Evolutionary conservation across 345 rosid species (phyloP).

Genomic region (Nasturtium officinale): DNA sequence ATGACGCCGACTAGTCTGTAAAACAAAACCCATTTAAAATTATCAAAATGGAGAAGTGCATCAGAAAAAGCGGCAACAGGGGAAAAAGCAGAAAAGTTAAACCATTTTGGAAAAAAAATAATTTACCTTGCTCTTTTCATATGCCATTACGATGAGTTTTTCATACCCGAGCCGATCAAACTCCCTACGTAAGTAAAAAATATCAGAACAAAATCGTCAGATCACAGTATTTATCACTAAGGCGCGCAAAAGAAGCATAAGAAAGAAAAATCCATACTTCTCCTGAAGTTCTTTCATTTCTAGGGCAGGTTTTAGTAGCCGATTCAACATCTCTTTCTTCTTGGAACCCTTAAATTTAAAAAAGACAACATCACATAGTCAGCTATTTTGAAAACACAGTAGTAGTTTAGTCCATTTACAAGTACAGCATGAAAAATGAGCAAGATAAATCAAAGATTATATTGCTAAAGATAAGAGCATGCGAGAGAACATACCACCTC

Average conservation of each 20-base stretch:
- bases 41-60: constrained; percentile 21
- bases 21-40: constrained; percentile 22
- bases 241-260: constrained; percentile 28
- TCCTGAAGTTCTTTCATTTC: constrained; percentile 71
- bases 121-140: constrained; percentile 80
- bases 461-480: neutral
- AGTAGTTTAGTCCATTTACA: neutral
- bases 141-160: constrained; percentile 79
- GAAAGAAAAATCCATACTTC: constrained; percentile 51
- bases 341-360: constrained; percentile 57
- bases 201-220: constrained; percentile 19
- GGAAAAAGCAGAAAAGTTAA: constrained; percentile 9
- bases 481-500: constrained; percentile 65
- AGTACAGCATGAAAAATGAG: constrained; percentile 1
- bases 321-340: constrained; percentile 68
- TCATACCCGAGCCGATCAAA: constrained; percentile 70
- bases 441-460: constrained; percentile 5
- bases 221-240: constrained; percentile 19
- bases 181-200: constrained; percentile 53
- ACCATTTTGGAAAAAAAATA: neutral
- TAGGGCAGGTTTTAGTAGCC: constrained; percentile 60
- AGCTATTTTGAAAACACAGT: constrained; percentile 21
- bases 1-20: constrained; percentile 69
- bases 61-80: neutral
- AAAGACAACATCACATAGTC: constrained; percentile 28